A percentile compares a stretch with the other conserved stretches of the same genome.
Evolutionary conservation across 345 rosid species (phyloP).

Genomic region (Eucalyptus erythrocorys): DNA sequence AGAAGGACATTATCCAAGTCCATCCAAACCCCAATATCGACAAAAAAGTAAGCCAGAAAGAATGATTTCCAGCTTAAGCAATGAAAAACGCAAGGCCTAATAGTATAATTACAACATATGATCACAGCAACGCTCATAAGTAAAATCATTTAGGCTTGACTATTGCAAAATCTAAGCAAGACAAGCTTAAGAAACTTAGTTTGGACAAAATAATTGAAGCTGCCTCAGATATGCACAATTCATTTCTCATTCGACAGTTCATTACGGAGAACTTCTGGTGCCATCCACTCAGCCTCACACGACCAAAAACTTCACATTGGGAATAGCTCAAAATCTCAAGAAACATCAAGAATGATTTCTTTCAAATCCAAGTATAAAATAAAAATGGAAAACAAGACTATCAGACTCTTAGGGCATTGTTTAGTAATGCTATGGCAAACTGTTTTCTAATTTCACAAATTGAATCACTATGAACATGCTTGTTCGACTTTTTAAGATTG

Average conservation of each 20-base stretch:
- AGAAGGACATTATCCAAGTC: too few relatives aligned
- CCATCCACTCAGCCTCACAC: conserved; percentile 35
- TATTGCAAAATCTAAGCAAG: background rate
- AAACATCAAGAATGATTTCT: background rate
- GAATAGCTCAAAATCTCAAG: background rate
- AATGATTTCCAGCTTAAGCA: background rate
- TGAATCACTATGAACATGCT: background rate
- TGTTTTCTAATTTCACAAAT: background rate
- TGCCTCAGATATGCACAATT: background rate
- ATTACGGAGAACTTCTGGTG: conserved; percentile 28
- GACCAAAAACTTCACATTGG: background rate
- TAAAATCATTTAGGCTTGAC: background rate
- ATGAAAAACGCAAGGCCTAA: background rate
- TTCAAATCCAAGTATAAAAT: background rate
- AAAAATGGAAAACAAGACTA: background rate
- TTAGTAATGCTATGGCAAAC: background rate
- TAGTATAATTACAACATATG: background rate
- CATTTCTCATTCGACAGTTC: conserved; percentile 27
- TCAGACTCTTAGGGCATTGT: background rate
- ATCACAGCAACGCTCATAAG: background rate
- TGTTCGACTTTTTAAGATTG: background rate
- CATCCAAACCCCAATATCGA: too few relatives aligned
- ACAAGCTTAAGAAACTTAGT: background rate
- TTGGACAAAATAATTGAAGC: background rate
- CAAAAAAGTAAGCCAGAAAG: background rate